phyloP scores from a whole-genome alignment of 2,329 filamentous ascomycete species.

The Arthroderma sp. region DNA sequence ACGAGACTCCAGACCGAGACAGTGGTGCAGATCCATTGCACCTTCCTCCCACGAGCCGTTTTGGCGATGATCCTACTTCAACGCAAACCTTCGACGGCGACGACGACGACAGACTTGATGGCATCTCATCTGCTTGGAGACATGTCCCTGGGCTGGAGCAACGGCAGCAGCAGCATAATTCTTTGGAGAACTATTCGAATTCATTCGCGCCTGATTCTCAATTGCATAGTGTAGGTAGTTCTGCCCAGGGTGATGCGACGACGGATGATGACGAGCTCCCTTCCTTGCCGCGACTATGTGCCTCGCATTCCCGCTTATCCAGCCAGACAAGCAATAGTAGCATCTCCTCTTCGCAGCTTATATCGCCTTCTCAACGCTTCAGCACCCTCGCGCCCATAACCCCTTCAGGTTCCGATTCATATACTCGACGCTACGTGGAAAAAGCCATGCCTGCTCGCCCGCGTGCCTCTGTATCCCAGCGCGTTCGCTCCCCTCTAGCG shows the following conservation, averaged over 20 bases:
- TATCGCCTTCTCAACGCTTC: slow-evolving; percentile 10
- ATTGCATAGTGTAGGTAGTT: slow-evolving; percentile 33
- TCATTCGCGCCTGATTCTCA: too few species aligned
- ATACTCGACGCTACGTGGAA: slow-evolving; percentile 33
- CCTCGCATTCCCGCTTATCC: slow-evolving; percentile 21
- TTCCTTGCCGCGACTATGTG: slow-evolving; percentile 41
- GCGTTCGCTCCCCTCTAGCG: slow-evolving; percentile 18
- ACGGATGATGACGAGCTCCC: slow-evolving; percentile 74
- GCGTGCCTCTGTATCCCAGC: slow-evolving; percentile 23
- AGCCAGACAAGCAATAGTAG: slow-evolving; percentile 22
- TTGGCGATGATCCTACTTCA: too few species aligned
- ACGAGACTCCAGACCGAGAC: too few species aligned
- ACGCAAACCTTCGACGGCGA: too few species aligned
- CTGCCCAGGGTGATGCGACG: slow-evolving; percentile 53
- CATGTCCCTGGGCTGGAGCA: background rate
- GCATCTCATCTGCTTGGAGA: too few species aligned
- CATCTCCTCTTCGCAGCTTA: slow-evolving; percentile 11
- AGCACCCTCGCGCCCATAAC: slow-evolving; percentile 21
- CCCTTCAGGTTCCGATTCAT: slow-evolving; percentile 51
- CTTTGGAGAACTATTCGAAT: background rate
- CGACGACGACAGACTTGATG: too few species aligned
- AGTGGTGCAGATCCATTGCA: too few species aligned
- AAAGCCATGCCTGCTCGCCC: slow-evolving; percentile 14
- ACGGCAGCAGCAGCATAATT: slow-evolving; percentile 14
- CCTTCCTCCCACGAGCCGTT: too few species aligned